Percentiles rank a stretch among this genome's conserved stretches.
Evolutionary conservation across 768 basidiomycete species (phyloP).

Genomic region (Mycena rosella): DNA sequence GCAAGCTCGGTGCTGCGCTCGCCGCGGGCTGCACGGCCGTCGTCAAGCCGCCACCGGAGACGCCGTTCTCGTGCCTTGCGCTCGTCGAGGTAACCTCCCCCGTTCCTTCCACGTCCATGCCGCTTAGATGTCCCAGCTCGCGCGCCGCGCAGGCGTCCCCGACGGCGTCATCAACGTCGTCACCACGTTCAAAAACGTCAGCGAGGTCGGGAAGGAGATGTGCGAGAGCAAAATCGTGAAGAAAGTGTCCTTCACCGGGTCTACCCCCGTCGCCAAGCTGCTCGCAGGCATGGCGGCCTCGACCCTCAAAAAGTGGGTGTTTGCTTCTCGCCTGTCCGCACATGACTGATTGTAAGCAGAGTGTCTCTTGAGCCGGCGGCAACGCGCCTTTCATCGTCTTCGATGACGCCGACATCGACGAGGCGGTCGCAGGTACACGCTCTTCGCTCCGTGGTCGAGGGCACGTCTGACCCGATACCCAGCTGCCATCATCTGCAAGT

Average conservation of each 20-base stretch:
- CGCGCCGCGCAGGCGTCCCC: constrained; percentile 91
- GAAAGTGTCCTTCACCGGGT: constrained; percentile 95
- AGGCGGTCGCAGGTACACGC: constrained; percentile 83
- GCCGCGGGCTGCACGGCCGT: constrained; percentile 98
- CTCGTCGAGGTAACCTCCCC: constrained; percentile 80
- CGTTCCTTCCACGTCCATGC: neutral
- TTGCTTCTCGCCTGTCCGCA: neutral
- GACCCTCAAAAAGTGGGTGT: constrained; percentile 85
- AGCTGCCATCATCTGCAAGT: constrained; percentile 85
- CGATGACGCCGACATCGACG: constrained; percentile 93
- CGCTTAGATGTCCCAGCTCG: constrained; percentile 64
- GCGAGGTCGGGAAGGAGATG: constrained; percentile 93
- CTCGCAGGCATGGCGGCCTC: constrained; percentile 79
- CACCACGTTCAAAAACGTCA: constrained; percentile 86
- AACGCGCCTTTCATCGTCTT: constrained; percentile 98
- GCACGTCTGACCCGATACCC: neutral
- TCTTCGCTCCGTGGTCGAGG: constrained; percentile 13
- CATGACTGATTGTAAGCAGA: constrained; percentile 42
- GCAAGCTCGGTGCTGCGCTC: constrained; percentile 90
- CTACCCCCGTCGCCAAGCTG: constrained; percentile 83
- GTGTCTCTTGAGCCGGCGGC: constrained; percentile 91
- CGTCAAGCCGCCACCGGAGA: constrained; percentile 95
- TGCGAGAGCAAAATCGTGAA: constrained; percentile 88
- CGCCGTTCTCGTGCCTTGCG: constrained; percentile 93
- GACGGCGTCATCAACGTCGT: constrained; percentile 96